Base-by-base conservation (phyloP, 2,329 filamentous ascomycete species). In the Neocatenulostroma microsporum region DNA sequence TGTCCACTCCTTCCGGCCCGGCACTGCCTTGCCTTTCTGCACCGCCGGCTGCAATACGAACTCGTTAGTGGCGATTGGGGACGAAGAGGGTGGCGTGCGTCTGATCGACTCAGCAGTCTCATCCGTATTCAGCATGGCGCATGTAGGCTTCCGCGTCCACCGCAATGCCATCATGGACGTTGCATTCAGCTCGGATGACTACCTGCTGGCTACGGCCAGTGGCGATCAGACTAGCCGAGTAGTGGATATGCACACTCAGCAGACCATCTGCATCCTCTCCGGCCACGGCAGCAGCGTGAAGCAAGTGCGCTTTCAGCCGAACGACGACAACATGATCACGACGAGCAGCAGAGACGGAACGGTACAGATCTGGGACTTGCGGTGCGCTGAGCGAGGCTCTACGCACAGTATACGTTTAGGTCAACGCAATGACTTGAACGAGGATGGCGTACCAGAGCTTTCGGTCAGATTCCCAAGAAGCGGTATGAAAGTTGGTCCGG, bases 291-390 rank as follows among this genome's bases (percentile, higher is more conserved):
- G 73, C 2, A 94, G 88, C 0, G 73, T 96, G 9, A 94, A 95
- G 50, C 85, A 94, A 59, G 78, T 95, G 18, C 78, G 84, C 40
- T 96, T 95, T 57, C 87, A 95, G 49, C 86, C 88, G 0, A 83
- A 80, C 8, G 80, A 81, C 41, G 78, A 85, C 45, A 84, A 81
- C 45, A 76, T 95, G 13, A 68, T 98, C 18, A 86, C 88, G 3
- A 94, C 89, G 0, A 94, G 87, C 19, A 84, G 86, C 48, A 78
- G 91, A 30, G 88, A 95, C 55, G 89, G 91, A 3, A 84, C 79
- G 47, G 80, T 98, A 21, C 85, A 89, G 47, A 79, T 98, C 3
- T 98, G 91, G 91, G 91, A 98, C 59, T 66, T 95, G 13, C 77
- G 91, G 23, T 79, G 74, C 49, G 48, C 51, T n/a, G 47, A 48